These are phyloP conservation scores for Vitis labrusca DNA, from an alignment of 164 flowering plant species.

Conservation along the genomic window DNA sequence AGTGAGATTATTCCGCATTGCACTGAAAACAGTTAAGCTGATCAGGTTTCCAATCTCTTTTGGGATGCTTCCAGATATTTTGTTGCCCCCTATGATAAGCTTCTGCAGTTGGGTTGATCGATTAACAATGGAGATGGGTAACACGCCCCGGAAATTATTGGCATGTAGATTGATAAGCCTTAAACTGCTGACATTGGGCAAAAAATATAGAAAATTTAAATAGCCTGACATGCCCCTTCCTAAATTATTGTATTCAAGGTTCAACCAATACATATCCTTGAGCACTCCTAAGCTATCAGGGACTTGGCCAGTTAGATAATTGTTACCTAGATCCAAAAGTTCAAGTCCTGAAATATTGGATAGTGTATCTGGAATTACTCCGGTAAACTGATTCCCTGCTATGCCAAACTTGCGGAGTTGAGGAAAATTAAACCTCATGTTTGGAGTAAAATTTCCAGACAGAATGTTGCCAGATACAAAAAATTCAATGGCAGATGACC, in stretches of 20 bases:
- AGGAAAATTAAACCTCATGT: slow-evolving; percentile 28
- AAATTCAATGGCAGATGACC: slow-evolving; percentile 5
- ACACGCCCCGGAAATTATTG: slow-evolving; percentile 20
- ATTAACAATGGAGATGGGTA: slow-evolving; percentile 24
- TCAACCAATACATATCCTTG: not conserved
- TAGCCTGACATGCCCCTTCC: slow-evolving; percentile 6
- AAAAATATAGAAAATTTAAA: slow-evolving; percentile 17
- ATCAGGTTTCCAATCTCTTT: slow-evolving; percentile 26
- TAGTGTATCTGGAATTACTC: slow-evolving; percentile 12
- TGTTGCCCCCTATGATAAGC: not conserved
- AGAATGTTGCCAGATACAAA: not conserved
- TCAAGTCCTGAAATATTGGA: slow-evolving; percentile 14
- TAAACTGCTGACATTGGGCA: slow-evolving; percentile 25
- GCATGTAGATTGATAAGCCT: not conserved
- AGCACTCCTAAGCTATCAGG: slow-evolving; percentile 3
- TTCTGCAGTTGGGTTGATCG: slow-evolving; percentile 12
- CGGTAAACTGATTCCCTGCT: slow-evolving; percentile 2
- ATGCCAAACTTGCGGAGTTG: not conserved
- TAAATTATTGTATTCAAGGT: slow-evolving; percentile 1
- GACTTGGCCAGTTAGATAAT: slow-evolving; percentile 11
- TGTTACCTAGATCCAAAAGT: not conserved
- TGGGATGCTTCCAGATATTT: slow-evolving; percentile 15
- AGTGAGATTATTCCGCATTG: slow-evolving; percentile 7
- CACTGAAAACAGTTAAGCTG: not conserved
- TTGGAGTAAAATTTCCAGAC: slow-evolving; percentile 24